Evolutionary conservation across 805 yeast genomes (phyloP), one percentile per base, ranked within the genome.

Genomic region (Hagleromyces aurorensis): DNA sequence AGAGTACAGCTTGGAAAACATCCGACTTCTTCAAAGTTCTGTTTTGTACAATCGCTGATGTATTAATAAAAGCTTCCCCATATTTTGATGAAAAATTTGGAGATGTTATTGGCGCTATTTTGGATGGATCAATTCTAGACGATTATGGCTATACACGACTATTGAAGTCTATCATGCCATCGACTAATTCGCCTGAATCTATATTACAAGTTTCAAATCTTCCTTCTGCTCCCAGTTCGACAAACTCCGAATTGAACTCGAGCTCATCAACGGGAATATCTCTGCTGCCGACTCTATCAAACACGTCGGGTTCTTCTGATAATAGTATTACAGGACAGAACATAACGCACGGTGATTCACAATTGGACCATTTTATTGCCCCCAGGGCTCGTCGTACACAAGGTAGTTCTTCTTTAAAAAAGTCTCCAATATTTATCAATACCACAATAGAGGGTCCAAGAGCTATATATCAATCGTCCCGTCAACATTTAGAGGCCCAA

Each of bases 1-100:
- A 48, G 12, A 35, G 29, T n/a, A 36, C 54, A 13, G 47, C 62
- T 5, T 20, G 32, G 4, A 38, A 41, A 21, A 45, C 59, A 5
- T 45, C 60, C 1, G 52, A 51, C 6, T 45, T 56, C 20, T 44
- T 64, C 22, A 59, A 58, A 40, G 37, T 40, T 6, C 31, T 53
- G n/a, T 45, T 50, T 13, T 40, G 35, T 11, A 42, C 41, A 5
- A 45, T 52, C 22, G 48, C 62, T 3, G 50, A 47, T 25, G 40
- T 47, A 13, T 30, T 50, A 9, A 23, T 53, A 13, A 41, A 41
- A 23, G 46, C 48, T 1, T 37, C 41, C 6, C 43, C 50, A 1
- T 37, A 38, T 18, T 38, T 51, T 13, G 48, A 45, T 19, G 54
- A 44, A 13, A 42, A 42, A 18, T 46, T 50, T 6, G 34, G 54